phyloP scores from a whole-genome alignment of 495 filamentous ascomycete genomes.

The Melanomma pulvis-pyrius region DNA sequence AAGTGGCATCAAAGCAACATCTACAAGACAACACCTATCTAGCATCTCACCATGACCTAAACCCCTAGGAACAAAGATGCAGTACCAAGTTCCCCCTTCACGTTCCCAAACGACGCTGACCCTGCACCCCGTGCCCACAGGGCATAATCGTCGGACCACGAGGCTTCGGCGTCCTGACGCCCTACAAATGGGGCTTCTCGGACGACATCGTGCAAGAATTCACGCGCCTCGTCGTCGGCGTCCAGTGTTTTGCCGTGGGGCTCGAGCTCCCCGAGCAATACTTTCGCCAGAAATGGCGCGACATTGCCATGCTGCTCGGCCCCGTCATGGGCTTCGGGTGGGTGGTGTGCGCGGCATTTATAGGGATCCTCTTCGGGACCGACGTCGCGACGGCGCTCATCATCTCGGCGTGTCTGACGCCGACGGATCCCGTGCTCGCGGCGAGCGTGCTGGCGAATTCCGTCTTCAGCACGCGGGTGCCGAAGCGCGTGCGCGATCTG shows the following conservation, averaged over 20 bases:
- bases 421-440: slow-evolving; percentile 95
- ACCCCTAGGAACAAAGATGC: too few relatives aligned
- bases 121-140: too few relatives aligned
- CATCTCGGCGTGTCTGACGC: slow-evolving; percentile 91
- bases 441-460: slow-evolving; percentile 98
- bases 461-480: slow-evolving; percentile 96
- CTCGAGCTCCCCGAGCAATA: slow-evolving; percentile 97
- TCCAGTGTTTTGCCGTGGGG: slow-evolving; percentile 98
- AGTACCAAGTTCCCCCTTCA: too few relatives aligned
- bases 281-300: slow-evolving; percentile 98
- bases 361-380: slow-evolving; percentile 87
- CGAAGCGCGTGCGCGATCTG: slow-evolving; percentile 93
- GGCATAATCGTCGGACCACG: slow-evolving; percentile 97
- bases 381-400: slow-evolving; percentile 87
- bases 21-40: slow-evolving; percentile 32
- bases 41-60: too few relatives aligned
- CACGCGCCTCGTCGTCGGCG: slow-evolving; percentile 94
- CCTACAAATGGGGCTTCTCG: slow-evolving; percentile 81
- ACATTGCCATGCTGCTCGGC: slow-evolving; percentile 81
- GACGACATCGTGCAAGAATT: slow-evolving; percentile 97
- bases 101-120: too few relatives aligned
- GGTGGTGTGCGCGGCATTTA: slow-evolving; percentile 90
- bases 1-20: too few relatives aligned
- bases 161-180: slow-evolving; percentile 88
- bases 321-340: slow-evolving; percentile 99